Evolutionary conservation across 805 yeast genomes (phyloP).

Genomic region (Yamadazyma tumulicola): DNA sequence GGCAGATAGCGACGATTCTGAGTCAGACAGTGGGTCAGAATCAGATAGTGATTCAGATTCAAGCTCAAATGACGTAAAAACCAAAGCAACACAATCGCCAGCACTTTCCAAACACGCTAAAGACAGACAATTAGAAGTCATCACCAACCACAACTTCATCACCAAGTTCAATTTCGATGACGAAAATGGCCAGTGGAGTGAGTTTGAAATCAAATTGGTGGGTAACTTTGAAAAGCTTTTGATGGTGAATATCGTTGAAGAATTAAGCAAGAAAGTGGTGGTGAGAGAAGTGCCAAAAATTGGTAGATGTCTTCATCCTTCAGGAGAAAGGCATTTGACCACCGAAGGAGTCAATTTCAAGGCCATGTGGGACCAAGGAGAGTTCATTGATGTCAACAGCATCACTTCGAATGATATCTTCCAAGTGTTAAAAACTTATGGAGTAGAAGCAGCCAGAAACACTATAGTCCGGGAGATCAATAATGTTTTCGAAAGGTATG

Average conservation of each 20-base stretch:
- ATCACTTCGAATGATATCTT: slow-evolving; percentile 90
- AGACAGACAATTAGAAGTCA: slow-evolving; percentile 82
- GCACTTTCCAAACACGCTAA: slow-evolving; percentile 58
- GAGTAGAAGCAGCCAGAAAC: slow-evolving; percentile 98
- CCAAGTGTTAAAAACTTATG: slow-evolving; percentile 86
- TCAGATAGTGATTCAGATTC: slow-evolving; percentile 30
- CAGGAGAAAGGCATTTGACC: slow-evolving; percentile 72
- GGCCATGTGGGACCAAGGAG: slow-evolving; percentile 98
- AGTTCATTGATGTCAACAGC: slow-evolving; percentile 84
- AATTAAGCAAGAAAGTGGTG: slow-evolving; percentile 82
- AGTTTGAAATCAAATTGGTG: slow-evolving; percentile 76
- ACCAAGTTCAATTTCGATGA: slow-evolving; percentile 89
- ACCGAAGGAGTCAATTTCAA: slow-evolving; percentile 98
- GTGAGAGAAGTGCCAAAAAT: slow-evolving; percentile 89
- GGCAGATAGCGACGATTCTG: slow-evolving; percentile 34
- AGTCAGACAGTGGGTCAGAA: slow-evolving; percentile 25
- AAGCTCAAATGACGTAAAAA: slow-evolving; percentile 18
- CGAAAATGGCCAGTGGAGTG: slow-evolving; percentile 85
- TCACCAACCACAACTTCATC: slow-evolving; percentile 68
- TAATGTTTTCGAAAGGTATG: slow-evolving; percentile 94
- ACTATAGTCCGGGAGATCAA: slow-evolving; percentile 95
- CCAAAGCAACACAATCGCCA: slow-evolving; percentile 12
- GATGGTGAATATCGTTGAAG: slow-evolving; percentile 96
- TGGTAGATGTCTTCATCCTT: slow-evolving; percentile 91
- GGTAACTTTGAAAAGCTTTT: slow-evolving; percentile 81